A percentile compares a stretch with the other conserved stretches of the same genome.
These are phyloP conservation scores for Penicillium lagena DNA, from an alignment of 495 filamentous ascomycete species.

Conservation along the genomic window DNA sequence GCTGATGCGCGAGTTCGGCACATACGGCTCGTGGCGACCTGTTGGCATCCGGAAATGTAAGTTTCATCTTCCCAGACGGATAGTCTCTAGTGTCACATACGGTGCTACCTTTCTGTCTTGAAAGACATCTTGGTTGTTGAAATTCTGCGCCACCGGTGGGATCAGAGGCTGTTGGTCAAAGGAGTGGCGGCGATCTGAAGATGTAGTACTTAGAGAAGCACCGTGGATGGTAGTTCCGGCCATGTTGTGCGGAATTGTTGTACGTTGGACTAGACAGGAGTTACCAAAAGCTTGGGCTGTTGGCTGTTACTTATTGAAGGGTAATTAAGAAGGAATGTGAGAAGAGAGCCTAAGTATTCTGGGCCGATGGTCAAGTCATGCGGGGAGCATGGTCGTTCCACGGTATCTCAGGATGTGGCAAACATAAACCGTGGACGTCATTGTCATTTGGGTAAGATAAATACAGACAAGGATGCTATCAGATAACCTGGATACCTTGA, in stretches of 20 bases:
- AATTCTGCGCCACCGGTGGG: background rate
- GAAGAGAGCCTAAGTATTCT: too few species aligned
- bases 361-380: too few species aligned
- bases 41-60: background rate
- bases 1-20: slow-evolving; percentile 19
- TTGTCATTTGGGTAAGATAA: too few species aligned
- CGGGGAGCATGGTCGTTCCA: too few species aligned
- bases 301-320: too few species aligned
- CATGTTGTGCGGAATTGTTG: slow-evolving; percentile 6
- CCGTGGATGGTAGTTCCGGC: slow-evolving; percentile 9
- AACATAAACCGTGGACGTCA: too few species aligned
- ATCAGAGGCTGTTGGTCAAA: slow-evolving; percentile 1
- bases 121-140: slow-evolving; percentile 8
- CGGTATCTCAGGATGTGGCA: too few species aligned
- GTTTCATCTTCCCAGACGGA: background rate
- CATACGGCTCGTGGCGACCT: slow-evolving; percentile 18
- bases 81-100: slow-evolving; percentile 2
- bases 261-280: too few species aligned
- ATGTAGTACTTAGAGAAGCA: slow-evolving; percentile 15
- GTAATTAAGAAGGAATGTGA: too few species aligned
- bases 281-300: too few species aligned
- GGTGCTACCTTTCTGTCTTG: slow-evolving; percentile 15
- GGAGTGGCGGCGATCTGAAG: slow-evolving; percentile 7
- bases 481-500: too few species aligned
- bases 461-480: too few species aligned